These are phyloP conservation scores for Coemansia sp. DNA, from an alignment of 192 early-diverging fungal genomes.

Conservation along the genomic window DNA sequence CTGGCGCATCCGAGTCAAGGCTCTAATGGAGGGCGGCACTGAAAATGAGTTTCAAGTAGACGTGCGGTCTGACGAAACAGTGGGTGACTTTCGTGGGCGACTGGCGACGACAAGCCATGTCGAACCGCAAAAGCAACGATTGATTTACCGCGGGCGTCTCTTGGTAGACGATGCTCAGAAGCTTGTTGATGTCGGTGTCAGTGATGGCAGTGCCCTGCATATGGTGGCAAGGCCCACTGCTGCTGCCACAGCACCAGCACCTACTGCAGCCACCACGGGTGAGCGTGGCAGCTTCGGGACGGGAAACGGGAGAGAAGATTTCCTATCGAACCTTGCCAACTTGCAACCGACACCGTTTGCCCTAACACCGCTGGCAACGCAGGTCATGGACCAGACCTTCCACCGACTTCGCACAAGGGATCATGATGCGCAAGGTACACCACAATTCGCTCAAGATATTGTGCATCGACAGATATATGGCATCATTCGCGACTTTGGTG, in stretches of 20 bases:
- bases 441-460: not conserved
- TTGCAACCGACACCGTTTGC: not conserved
- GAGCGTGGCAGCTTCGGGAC: not conserved
- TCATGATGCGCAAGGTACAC: not conserved
- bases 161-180: constrained; percentile 37
- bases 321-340: not conserved
- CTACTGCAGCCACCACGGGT: constrained; percentile 3
- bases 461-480: constrained; percentile 10
- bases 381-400: constrained; percentile 1
- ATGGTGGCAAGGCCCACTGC: constrained; percentile 40
- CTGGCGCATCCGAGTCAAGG: constrained; percentile 49
- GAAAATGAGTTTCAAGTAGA: constrained; percentile 32
- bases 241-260: not conserved
- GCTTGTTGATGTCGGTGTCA: constrained; percentile 36
- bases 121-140: constrained; percentile 44
- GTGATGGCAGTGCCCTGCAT: constrained; percentile 44
- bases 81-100: constrained; percentile 37
- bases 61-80: constrained; percentile 28
- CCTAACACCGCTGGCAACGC: not conserved
- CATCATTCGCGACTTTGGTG: constrained; percentile 32
- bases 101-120: constrained; percentile 40
- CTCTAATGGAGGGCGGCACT: constrained; percentile 41
- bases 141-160: constrained; percentile 49
- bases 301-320: not conserved
- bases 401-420: not conserved